Evolutionary conservation across 257 asterid genomes (phyloP), one percentile per base, ranked within the genome.

Genomic region (Ocimum tenuiflorum): DNA sequence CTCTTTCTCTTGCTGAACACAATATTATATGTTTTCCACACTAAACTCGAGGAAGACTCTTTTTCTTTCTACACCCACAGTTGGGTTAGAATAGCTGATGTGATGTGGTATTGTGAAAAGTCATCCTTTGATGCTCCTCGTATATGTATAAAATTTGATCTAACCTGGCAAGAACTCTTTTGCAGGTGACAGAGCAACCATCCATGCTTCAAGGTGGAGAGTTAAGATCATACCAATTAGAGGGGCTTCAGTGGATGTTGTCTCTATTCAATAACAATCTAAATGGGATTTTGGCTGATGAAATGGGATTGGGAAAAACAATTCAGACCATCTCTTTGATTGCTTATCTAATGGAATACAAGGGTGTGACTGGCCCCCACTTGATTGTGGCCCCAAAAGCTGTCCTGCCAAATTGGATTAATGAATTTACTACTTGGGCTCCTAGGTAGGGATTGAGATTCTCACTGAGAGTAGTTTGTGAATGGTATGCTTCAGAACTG

Each of bases 231-330:
- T 90, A 94, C 83, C 99, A 94, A 70, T 27, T 94, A 67, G 99
- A 94, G 87, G 99, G 99, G 74, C 99, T 94, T 71, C 99, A 94
- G 19, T 94, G 99, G 99, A 94, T 94, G 99, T 69, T 94, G 63
- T 94, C 99, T 4, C 77, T 94, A 83, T 94, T 88, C 81, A 94
- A 94, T 76, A 94, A 94, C 80, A 94, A 94, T 73, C 81, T 94
- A 36, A 94, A 94, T 72, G 99, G 99, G 68, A 94, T 94, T 77
- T 78, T 94, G 73, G 99, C 99, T 7, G 99, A 94, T 81, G 99
- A 94, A 80, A 90, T 94, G 99, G 99, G 99, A 45, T 75, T 94
- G 72, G 99, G 97, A 36, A 90, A 94, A 84, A 94, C 97, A 29
- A 94, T 94, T 68, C 99, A 94, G 80, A 86, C 99, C 67, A 94